Evolutionary conservation across 2,329 filamentous ascomycete genomes (phyloP).

Genomic region (Cladosporium sp.): DNA sequence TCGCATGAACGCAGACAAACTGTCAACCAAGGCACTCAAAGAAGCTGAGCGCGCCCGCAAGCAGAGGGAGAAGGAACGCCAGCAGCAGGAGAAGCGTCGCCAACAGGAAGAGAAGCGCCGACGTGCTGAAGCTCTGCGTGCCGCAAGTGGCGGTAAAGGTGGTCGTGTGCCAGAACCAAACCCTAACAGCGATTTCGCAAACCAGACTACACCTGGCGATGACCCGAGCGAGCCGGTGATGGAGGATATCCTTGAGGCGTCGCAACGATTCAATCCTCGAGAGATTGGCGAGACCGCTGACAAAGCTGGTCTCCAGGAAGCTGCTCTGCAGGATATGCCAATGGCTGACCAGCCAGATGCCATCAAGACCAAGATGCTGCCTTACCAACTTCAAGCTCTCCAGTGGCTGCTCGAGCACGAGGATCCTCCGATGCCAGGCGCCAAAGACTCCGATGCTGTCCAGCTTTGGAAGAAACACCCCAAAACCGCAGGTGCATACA

Average conservation of each 20-base stretch:
- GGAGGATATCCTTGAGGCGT: constrained; percentile 65
- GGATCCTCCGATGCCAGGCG: constrained; percentile 61
- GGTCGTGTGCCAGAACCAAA: constrained; percentile 2
- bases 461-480: constrained; percentile 72
- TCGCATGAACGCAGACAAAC: constrained; percentile 63
- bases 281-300: constrained; percentile 66
- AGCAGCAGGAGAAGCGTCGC: constrained; percentile 27
- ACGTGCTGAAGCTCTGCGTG: constrained; percentile 30
- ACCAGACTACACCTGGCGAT: constrained; percentile 22
- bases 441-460: constrained; percentile 60
- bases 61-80: constrained; percentile 32
- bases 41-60: constrained; percentile 40
- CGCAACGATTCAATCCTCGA: constrained; percentile 67
- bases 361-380: constrained; percentile 68
- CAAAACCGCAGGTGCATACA: constrained; percentile 45
- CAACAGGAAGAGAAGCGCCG: constrained; percentile 23
- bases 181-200: constrained; percentile 20
- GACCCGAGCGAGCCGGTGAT: constrained; percentile 46
- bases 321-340: constrained; percentile 69
- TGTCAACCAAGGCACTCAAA: constrained; percentile 55
- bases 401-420: constrained; percentile 81
- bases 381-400: constrained; percentile 78
- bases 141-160: constrained; percentile 25
- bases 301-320: constrained; percentile 69
- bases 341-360: constrained; percentile 67